Evolutionary conservation across 202 grass and related monocot genomes (phyloP).

Genomic region (Eragrostis tef): DNA sequence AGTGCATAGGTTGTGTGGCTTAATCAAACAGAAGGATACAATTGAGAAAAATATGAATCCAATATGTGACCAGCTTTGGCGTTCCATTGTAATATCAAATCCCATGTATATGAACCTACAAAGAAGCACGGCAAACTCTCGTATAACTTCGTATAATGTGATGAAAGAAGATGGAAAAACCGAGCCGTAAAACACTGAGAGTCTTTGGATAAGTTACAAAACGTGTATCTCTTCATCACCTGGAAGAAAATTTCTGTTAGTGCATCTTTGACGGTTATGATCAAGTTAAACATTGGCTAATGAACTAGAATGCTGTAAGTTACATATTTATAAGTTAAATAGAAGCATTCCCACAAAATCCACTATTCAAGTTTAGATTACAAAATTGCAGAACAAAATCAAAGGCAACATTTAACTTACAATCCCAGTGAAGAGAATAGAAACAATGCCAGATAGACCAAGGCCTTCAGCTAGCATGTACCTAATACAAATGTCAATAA

Average conservation of each 20-base stretch:
- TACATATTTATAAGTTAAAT: conserved; percentile 4
- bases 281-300: conserved; percentile 15
- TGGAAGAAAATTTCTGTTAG: conserved; percentile 43
- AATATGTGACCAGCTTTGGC: conserved; percentile 89
- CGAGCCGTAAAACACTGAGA: conserved; percentile 74
- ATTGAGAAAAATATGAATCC: conserved; percentile 97
- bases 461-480: conserved; percentile 97
- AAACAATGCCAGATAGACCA: conserved; percentile 88
- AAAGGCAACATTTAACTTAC: conserved; percentile 55
- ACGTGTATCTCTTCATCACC: conserved; percentile 93
- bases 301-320: conserved; percentile 12
- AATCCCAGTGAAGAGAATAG: conserved; percentile 93
- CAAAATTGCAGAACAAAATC: conserved; percentile 13
- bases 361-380: background rate
- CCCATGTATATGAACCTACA: conserved; percentile 99
- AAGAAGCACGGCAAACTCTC: conserved; percentile 34
- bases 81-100: conserved; percentile 88
- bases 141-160: too few species aligned
- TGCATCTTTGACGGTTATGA: conserved; percentile 30
- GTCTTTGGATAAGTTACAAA: conserved; percentile 79
- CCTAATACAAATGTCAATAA: conserved; percentile 47
- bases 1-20: conserved; percentile 12
- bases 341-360: background rate
- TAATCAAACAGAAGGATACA: conserved; percentile 74
- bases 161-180: conserved; percentile 93